Base-by-base conservation (phyloP, 1,284 basidiomycete genomes). In the Waitea zeae region DNA sequence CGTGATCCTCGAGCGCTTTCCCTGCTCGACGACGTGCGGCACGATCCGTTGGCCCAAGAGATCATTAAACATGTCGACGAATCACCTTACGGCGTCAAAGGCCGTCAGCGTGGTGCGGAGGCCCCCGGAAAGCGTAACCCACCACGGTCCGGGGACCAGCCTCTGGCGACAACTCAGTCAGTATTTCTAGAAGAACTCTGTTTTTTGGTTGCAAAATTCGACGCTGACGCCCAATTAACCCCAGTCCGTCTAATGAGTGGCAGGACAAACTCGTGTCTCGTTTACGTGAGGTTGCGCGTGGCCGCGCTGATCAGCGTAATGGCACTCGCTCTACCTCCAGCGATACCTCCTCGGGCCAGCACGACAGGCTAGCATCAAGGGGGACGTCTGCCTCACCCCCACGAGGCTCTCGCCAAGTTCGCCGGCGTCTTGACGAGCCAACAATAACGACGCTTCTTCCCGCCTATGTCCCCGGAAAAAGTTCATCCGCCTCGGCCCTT, bases 241-340 rank as follows among this genome's bases (percentile, higher is more conserved):
- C 14, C 41, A 81, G 78, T 42, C 79, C 80, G 5, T 79, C 79
- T 13, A 76, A 73, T 43, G 78, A 83, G 51, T 83, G 79, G 79
- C 80, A 83, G 50, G 76, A 81, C 47, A 54, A 58, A 19, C 70
- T 81, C 4, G 56, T 64, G 22, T 45, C 58, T 3, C 32, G 19
- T 29, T 18, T 36, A 27, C 34, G 17, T 17, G 34, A 22, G 17
- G 6, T 20, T 18, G 19, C 14, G 11, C 30, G n/a, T 13, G 26
- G 34, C 34, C 5, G 12, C 17, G 24, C 24, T 12, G 22, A 26
- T n/a, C n/a, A 7, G 22, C 7, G 7, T 7, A 26, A n/a, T 26
- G 22, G 22, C 22, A 7, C 22, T n/a, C 7, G 22, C 22, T 7
- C 7, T n/a, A 7, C 22, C 7, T 26, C 22, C 22, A 26, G 22